Percentiles rank a stretch among this genome's conserved stretches.
These are phyloP conservation scores for Blastocystis sp. DNA, from an alignment of 352 stramenopile species.

Conservation along the genomic window DNA sequence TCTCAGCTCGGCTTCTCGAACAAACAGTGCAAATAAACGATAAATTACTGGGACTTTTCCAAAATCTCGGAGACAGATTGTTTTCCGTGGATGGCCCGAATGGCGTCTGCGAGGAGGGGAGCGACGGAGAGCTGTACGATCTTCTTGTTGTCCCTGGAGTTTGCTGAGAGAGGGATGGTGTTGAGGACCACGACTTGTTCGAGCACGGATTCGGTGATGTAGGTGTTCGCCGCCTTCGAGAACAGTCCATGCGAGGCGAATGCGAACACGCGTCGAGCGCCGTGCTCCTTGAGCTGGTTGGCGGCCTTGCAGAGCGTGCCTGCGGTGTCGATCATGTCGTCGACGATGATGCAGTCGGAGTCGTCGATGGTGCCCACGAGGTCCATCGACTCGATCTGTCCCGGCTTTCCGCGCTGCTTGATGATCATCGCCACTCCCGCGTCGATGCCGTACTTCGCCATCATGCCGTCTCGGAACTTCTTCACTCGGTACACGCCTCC, in stretches of 20 bases:
- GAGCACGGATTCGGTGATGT: constrained; percentile 80
- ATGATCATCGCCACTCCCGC: constrained; percentile 99
- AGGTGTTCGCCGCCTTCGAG: constrained; percentile 79
- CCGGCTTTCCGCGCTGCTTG: constrained; percentile 95
- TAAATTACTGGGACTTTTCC: constrained; percentile 72
- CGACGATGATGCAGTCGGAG: constrained; percentile 98
- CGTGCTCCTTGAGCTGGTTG: constrained; percentile 88
- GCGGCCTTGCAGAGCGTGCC: constrained; percentile 95
- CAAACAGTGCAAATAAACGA: constrained; percentile 11
- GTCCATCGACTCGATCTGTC: constrained; percentile 97
- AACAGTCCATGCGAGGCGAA: constrained; percentile 97
- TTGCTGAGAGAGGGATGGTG: constrained; percentile 77
- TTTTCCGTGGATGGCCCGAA: constrained; percentile 99
- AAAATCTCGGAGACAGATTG: constrained; percentile 99
- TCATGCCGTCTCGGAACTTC: constrained; percentile 97
- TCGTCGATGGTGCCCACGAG: constrained; percentile 95
- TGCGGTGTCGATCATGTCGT: constrained; percentile 99
- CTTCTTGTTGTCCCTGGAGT: constrained; percentile 81
- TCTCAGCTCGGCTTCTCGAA: not conserved
- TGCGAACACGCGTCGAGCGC: constrained; percentile 88
- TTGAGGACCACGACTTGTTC: constrained; percentile 85
- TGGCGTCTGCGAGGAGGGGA: constrained; percentile 92
- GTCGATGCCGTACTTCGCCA: constrained; percentile 82
- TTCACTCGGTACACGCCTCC: constrained; percentile 97
- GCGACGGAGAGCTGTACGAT: constrained; percentile 94